Conservation (phyloP, 1,139 yeast genomes). For the Debaryomyces sp. region DNA sequence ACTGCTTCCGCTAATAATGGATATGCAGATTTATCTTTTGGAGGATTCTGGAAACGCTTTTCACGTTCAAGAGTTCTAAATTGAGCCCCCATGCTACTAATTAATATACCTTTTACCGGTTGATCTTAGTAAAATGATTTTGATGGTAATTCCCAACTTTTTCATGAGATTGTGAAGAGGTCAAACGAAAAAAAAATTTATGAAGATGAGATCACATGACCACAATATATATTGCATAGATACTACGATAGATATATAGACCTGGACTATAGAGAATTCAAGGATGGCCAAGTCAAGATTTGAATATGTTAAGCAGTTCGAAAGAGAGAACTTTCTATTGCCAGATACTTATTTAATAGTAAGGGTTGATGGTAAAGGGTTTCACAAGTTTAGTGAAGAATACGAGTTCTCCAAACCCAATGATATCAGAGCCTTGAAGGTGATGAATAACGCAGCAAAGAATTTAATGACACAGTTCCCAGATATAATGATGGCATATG, state of each 20-base stretch:
- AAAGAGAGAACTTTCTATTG: constrained; percentile 67
- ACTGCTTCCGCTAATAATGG: constrained; percentile 89
- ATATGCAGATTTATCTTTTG: constrained; percentile 79
- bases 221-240: neutral
- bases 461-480: constrained; percentile 63
- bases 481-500: constrained; percentile 82
- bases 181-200: constrained; percentile 11
- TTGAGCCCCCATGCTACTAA: constrained; percentile 41
- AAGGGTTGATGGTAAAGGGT: constrained; percentile 92
- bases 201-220: constrained; percentile 15
- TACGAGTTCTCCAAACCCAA: constrained; percentile 87
- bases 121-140: constrained; percentile 1
- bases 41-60: constrained; percentile 81
- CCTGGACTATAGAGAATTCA: neutral
- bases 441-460: constrained; percentile 82
- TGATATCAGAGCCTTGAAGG: constrained; percentile 69
- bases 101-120: constrained; percentile 1
- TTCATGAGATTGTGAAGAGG: constrained; percentile 6
- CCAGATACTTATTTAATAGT: constrained; percentile 84
- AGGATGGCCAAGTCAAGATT: constrained; percentile 78
- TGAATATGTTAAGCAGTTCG: constrained; percentile 86
- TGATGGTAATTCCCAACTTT: neutral
- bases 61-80: constrained; percentile 92
- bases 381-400: constrained; percentile 76
- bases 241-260: neutral